These are phyloP conservation scores for sweet orange (Citrus sinensis) DNA, from an alignment of 345 rosid genomes.

Conservation along the genomic window DNA sequence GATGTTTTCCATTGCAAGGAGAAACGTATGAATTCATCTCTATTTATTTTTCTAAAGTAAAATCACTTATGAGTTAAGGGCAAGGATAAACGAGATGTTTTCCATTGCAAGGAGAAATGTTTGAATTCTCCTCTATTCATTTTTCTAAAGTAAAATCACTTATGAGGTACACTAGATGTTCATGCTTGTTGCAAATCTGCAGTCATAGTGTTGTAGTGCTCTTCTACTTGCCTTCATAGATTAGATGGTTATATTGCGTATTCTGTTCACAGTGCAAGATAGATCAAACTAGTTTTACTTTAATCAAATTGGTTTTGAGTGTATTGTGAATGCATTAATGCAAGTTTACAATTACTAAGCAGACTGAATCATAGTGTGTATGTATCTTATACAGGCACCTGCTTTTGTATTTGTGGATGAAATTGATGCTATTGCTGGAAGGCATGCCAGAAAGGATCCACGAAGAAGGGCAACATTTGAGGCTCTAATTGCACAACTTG, in stretches of 20 bases:
- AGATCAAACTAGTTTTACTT: neutral
- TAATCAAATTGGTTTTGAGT: neutral
- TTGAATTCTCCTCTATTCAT: conserved; percentile 23
- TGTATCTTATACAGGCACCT: conserved; percentile 66
- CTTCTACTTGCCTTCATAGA: neutral
- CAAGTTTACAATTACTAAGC: neutral
- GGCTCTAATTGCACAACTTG: conserved; percentile 88
- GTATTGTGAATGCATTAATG: neutral
- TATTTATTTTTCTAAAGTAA: neutral
- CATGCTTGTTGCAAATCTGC: neutral
- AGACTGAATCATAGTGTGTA: neutral
- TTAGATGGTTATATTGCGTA: neutral
- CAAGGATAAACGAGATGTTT: conserved; percentile 90
- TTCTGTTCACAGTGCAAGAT: neutral
- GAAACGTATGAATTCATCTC: conserved; percentile 61
- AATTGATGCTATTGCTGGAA: conserved; percentile 97
- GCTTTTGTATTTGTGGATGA: conserved; percentile 95
- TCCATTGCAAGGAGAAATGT: conserved; percentile 88
- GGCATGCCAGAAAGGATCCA: conserved; percentile 87
- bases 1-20: conserved; percentile 86
- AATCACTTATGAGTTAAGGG: conserved; percentile 12
- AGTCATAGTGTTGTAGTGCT: neutral
- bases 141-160: neutral
- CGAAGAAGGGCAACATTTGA: conserved; percentile 83
- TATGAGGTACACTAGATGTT: neutral